A percentile compares a stretch with the other conserved stretches of the same genome.
Conservation (phyloP, 2,329 filamentous ascomycete genomes). For the Neonectria ditissima region DNA sequence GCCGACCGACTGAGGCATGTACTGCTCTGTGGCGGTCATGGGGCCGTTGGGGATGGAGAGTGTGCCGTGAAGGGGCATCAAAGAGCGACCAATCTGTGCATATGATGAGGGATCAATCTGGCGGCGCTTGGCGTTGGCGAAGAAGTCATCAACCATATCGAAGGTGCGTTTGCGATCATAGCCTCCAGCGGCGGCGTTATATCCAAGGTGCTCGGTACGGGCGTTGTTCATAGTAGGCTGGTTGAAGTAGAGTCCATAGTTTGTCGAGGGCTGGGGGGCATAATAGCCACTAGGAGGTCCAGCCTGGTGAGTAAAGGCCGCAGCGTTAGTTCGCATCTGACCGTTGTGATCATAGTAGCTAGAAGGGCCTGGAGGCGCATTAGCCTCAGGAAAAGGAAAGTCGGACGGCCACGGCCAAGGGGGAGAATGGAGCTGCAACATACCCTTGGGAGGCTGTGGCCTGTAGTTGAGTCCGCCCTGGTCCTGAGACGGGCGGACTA, state of each 20-base stretch:
- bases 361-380: constrained; percentile 61
- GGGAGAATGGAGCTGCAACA: constrained; percentile 45
- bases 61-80: constrained; percentile 83
- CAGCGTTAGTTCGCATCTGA: constrained; percentile 69
- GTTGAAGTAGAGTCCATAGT: constrained; percentile 84
- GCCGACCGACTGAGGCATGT: constrained; percentile 60
- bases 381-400: constrained; percentile 54
- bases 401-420: constrained; percentile 25
- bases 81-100: constrained; percentile 87
- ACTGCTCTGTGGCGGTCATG: constrained; percentile 62
- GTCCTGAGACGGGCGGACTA: constrained; percentile 66
- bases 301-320: constrained; percentile 68
- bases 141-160: constrained; percentile 93
- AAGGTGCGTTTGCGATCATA: constrained; percentile 86
- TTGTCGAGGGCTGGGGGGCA: constrained; percentile 64
- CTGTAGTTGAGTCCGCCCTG: constrained; percentile 68
- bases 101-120: constrained; percentile 92
- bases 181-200: constrained; percentile 63
- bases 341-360: constrained; percentile 75
- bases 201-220: constrained; percentile 73
- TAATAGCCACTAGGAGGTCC: constrained; percentile 68
- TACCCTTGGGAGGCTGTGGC: constrained; percentile 65
- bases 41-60: constrained; percentile 70
- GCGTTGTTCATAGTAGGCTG: constrained; percentile 66
- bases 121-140: constrained; percentile 90